Percentiles rank a stretch among this genome's conserved stretches.
phyloP scores from a whole-genome alignment of 306 rosid genomes.

The Begonia fuchsioides region DNA sequence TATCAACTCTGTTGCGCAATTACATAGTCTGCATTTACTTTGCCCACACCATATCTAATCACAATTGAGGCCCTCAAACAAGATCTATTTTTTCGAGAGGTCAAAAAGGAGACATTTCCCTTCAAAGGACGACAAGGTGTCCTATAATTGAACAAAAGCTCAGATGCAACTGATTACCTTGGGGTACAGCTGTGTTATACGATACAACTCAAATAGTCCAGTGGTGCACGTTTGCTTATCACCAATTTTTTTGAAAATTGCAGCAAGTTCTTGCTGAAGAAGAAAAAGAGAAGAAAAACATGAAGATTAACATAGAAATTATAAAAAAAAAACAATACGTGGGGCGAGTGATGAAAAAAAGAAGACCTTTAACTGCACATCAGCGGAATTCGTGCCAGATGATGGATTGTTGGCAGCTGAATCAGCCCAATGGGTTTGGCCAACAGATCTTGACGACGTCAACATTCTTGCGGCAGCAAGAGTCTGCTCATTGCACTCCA shows the following conservation, averaged over 20 bases:
- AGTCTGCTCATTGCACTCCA: slow-evolving; percentile 35
- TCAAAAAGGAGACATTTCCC: too few species aligned
- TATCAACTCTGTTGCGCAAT: too few species aligned
- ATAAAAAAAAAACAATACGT: neutral
- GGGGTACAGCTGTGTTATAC: slow-evolving; percentile 93
- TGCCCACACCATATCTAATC: too few species aligned
- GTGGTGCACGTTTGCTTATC: slow-evolving; percentile 97
- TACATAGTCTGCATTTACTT: too few species aligned
- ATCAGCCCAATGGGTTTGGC: slow-evolving; percentile 92
- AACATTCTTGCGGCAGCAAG: slow-evolving; percentile 98
- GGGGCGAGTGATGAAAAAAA: neutral
- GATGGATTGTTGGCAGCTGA: slow-evolving; percentile 76
- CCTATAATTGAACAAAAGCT: neutral
- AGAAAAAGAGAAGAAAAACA: slow-evolving; percentile 2
- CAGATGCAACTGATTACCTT: slow-evolving; percentile 29
- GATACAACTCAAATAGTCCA: slow-evolving; percentile 83
- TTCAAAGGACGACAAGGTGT: neutral
- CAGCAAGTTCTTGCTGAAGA: slow-evolving; percentile 92
- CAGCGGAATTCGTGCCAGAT: slow-evolving; percentile 82
- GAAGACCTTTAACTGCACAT: slow-evolving; percentile 80
- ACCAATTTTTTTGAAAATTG: slow-evolving; percentile 97
- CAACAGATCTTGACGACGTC: slow-evolving; percentile 93
- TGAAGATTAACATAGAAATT: neutral
- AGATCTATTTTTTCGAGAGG: too few species aligned
- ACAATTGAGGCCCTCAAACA: too few species aligned